phyloP scores from a whole-genome alignment of 148 eudicot species.

The Nepenthes mirabilis region DNA sequence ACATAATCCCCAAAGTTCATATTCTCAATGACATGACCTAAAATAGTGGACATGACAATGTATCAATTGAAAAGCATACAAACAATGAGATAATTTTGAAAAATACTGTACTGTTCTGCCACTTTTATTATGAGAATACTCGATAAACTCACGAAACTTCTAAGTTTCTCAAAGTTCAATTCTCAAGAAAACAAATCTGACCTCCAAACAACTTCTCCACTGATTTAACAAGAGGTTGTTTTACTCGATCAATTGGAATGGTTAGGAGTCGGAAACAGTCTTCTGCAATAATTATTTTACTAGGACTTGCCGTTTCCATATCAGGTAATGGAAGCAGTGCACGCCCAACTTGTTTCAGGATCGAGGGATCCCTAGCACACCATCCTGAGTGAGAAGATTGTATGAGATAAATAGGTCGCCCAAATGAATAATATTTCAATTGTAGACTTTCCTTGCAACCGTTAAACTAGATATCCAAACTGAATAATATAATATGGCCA shows the following conservation, averaged over 20 bases:
- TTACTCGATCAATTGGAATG: slow-evolving; percentile 42
- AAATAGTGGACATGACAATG: neutral
- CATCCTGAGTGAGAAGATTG: slow-evolving; percentile 43
- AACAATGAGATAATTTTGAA: neutral
- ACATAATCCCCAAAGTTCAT: slow-evolving; percentile 52
- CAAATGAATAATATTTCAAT: neutral
- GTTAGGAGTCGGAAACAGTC: slow-evolving; percentile 78
- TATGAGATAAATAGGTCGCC: slow-evolving; percentile 1
- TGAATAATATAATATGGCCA: too few relatives aligned
- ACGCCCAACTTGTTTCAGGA: slow-evolving; percentile 52
- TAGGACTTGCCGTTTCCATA: slow-evolving; percentile 22
- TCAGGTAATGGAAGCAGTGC: slow-evolving; percentile 35
- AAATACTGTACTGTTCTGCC: neutral
- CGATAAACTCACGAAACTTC: neutral
- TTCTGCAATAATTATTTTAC: slow-evolving; percentile 43
- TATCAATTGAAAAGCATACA: neutral
- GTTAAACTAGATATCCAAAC: too few relatives aligned
- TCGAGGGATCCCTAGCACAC: slow-evolving; percentile 75
- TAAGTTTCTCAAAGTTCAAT: neutral
- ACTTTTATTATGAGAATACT: neutral
- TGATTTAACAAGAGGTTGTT: slow-evolving; percentile 33
- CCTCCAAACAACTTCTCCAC: slow-evolving; percentile 63
- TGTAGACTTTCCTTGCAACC: neutral
- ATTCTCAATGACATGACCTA: slow-evolving; percentile 34
- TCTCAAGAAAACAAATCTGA: slow-evolving; percentile 1